Evolutionary conservation across 1,139 yeast species (phyloP).

Genomic region (Candida sp.): DNA sequence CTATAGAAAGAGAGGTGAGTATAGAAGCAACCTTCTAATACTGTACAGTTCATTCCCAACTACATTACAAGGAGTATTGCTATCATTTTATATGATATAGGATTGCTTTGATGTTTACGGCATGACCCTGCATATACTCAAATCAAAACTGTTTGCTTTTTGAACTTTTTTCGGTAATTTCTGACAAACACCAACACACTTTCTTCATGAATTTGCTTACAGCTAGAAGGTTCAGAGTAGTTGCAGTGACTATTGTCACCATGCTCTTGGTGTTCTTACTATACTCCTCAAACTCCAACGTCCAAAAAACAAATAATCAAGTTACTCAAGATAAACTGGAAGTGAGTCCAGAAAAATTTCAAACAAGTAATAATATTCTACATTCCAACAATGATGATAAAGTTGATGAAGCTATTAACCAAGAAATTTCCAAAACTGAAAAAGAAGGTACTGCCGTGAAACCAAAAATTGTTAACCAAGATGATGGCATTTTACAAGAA

Average conservation of each 20-base stretch:
- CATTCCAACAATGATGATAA: slow-evolving; percentile 34
- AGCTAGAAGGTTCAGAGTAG: slow-evolving; percentile 14
- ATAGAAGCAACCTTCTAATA: no score
- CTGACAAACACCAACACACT: background rate
- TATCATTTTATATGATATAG: no score
- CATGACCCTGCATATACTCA: no score
- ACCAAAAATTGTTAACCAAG: slow-evolving; percentile 2
- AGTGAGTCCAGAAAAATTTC: slow-evolving; percentile 2
- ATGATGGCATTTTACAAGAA: slow-evolving; percentile 5
- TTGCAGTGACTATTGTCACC: slow-evolving; percentile 13
- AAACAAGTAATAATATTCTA: slow-evolving; percentile 14
- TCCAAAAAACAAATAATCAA: slow-evolving; percentile 4
- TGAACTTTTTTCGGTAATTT: no score
- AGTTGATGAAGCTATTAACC: slow-evolving; percentile 37
- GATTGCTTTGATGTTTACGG: no score
- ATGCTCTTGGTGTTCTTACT: slow-evolving; percentile 12
- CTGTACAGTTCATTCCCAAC: no score
- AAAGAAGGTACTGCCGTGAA: slow-evolving; percentile 5
- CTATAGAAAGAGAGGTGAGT: no score
- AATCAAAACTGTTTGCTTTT: no score
- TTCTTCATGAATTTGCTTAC: background rate
- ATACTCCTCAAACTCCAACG: slow-evolving; percentile 9
- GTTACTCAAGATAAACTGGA: slow-evolving; percentile 2
- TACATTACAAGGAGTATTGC: no score
- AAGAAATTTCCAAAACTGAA: slow-evolving; percentile 26